These are phyloP conservation scores for Hylodesmum podocarpum DNA, from an alignment of 306 rosid species.

Conservation along the genomic window DNA sequence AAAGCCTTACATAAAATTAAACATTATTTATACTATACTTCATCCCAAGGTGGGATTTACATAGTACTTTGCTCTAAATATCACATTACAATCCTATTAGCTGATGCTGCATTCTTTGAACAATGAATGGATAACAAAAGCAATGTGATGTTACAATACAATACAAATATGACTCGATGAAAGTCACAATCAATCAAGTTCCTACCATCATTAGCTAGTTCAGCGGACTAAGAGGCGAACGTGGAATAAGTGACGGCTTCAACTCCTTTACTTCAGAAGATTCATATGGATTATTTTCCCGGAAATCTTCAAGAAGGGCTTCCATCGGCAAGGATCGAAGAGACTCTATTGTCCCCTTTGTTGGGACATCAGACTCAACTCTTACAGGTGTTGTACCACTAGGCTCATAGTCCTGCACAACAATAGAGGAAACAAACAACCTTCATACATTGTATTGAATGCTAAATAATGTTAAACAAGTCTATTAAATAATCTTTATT, in stretches of 20 bases:
- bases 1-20: slow-evolving; percentile 35
- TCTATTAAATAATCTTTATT: not conserved
- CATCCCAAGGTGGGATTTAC: slow-evolving; percentile 77
- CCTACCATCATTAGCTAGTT: slow-evolving; percentile 51
- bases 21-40: slow-evolving; percentile 24
- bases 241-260: slow-evolving; percentile 89
- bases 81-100: slow-evolving; percentile 20
- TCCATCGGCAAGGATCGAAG: slow-evolving; percentile 90
- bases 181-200: not conserved
- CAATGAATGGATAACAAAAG: slow-evolving; percentile 10
- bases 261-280: slow-evolving; percentile 62
- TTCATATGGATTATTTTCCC: slow-evolving; percentile 75
- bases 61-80: slow-evolving; percentile 22
- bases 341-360: slow-evolving; percentile 77
- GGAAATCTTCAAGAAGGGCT: slow-evolving; percentile 74
- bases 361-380: slow-evolving; percentile 67
- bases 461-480: not conserved
- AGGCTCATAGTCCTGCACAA: slow-evolving; percentile 85
- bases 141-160: slow-evolving; percentile 51
- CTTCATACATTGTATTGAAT: not conserved
- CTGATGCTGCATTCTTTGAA: slow-evolving; percentile 7
- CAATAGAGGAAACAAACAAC: not conserved
- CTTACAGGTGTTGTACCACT: slow-evolving; percentile 72
- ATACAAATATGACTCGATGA: slow-evolving; percentile 37
- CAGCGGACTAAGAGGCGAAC: slow-evolving; percentile 76